These are phyloP conservation scores for Solanum dulcamara DNA, from an alignment of 257 asterid genomes.

Conservation along the genomic window DNA sequence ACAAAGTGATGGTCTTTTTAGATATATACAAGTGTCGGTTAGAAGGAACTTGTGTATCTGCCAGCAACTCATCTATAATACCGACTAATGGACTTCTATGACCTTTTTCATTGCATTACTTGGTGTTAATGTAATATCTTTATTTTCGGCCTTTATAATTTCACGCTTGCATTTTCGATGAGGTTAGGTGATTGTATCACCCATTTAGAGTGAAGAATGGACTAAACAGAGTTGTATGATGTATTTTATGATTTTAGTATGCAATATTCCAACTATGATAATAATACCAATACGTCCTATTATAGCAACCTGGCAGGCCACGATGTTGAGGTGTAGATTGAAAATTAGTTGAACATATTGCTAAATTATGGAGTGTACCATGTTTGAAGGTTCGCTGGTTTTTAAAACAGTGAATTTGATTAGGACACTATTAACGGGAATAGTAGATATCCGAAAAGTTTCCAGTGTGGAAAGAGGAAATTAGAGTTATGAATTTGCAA, in stretches of 20 bases:
- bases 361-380: no score
- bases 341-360: neutral
- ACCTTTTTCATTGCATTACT: neutral
- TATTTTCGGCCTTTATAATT: no score
- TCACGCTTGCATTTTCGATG: no score
- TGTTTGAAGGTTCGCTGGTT: neutral
- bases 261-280: no score
- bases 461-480: neutral
- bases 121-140: neutral
- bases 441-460: neutral
- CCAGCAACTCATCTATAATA: neutral
- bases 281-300: no score
- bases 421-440: neutral
- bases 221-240: no score
- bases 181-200: no score
- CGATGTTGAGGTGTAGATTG: neutral
- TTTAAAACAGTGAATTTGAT: neutral
- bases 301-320: neutral
- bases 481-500: no score
- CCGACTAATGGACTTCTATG: neutral
- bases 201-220: no score
- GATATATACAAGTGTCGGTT: neutral
- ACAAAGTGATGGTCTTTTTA: no score
- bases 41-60: neutral
- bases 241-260: no score